Evolutionary conservation across 2,329 filamentous ascomycete genomes (phyloP).

Genomic region (Pseudogymnoascus sp.): DNA sequence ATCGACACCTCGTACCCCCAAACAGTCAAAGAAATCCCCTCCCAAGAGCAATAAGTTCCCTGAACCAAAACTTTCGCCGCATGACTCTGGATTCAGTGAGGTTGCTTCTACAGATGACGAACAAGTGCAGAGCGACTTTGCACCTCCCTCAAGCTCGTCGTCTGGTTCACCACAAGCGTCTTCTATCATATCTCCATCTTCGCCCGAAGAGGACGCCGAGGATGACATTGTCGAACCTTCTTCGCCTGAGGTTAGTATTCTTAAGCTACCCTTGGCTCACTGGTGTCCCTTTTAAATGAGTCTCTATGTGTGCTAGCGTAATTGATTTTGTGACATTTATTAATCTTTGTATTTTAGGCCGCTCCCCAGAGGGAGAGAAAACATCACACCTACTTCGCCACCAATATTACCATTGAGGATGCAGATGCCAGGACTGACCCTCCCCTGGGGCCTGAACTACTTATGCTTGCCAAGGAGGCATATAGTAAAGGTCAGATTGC

Average conservation of each 20-base stretch:
- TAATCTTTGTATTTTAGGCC: neutral
- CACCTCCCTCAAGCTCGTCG: neutral
- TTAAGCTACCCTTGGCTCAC: neutral
- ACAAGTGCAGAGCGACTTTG: neutral
- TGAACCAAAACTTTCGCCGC: neutral
- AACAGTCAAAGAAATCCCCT: neutral
- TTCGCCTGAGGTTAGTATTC: neutral
- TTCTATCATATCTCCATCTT: neutral
- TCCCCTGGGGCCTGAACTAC: slow-evolving; percentile 1
- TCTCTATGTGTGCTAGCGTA: neutral
- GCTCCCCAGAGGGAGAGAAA: neutral
- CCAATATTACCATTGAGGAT: slow-evolving; percentile 9
- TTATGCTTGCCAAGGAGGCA: neutral
- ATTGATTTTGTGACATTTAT: neutral
- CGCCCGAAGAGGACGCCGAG: neutral
- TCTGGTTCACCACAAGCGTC: neutral
- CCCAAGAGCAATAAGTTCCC: neutral
- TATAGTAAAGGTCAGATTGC: neutral
- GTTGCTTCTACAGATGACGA: neutral
- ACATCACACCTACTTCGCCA: neutral
- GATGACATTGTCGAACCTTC: neutral
- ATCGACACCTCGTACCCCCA: neutral
- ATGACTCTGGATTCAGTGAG: slow-evolving; percentile 6
- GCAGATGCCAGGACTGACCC: neutral
- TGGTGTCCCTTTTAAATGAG: neutral